Conservation (phyloP, 2,329 filamentous ascomycete species). For the Hawksworthiomyces lignivorus region DNA sequence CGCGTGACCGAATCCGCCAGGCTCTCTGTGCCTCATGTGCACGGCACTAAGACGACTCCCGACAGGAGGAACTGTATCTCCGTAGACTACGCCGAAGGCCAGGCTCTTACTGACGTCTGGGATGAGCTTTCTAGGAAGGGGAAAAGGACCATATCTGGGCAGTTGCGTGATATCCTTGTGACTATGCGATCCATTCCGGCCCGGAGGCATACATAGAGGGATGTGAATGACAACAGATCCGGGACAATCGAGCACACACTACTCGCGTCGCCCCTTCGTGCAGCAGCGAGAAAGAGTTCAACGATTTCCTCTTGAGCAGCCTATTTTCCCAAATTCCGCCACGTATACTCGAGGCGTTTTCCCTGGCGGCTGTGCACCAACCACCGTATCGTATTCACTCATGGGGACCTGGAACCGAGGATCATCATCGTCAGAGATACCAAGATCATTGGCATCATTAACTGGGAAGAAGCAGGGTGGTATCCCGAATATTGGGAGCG, state of each 20-base stretch:
- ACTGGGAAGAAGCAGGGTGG: constrained; percentile 41
- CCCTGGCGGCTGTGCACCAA: constrained; percentile 16
- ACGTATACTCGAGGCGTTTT: constrained; percentile 17
- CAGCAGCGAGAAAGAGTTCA: constrained; percentile 18
- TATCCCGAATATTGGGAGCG: constrained; percentile 37
- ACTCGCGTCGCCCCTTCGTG: constrained; percentile 18
- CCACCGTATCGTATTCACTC: constrained; percentile 36
- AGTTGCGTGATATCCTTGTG: constrained; percentile 19
- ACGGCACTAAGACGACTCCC: constrained; percentile 10
- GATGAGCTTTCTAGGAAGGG: constrained; percentile 15
- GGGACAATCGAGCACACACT: constrained; percentile 18
- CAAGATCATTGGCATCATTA: constrained; percentile 33
- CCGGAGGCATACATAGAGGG: constrained; percentile 18
- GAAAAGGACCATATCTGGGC: constrained; percentile 17
- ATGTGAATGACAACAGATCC: constrained; percentile 20
- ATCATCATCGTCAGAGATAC: constrained; percentile 36
- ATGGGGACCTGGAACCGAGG: constrained; percentile 39
- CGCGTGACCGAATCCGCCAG: constrained; percentile 14
- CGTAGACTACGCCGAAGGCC: constrained; percentile 21
- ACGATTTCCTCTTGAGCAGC: constrained; percentile 17
- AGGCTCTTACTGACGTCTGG: constrained; percentile 21
- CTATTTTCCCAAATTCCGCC: constrained; percentile 15
- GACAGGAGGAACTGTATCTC: constrained; percentile 16
- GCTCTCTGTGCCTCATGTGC: constrained; percentile 18
- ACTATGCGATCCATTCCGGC: constrained; percentile 19